Conservation (phyloP, 441 rosid species). For the Gossypium schwendimanii region DNA sequence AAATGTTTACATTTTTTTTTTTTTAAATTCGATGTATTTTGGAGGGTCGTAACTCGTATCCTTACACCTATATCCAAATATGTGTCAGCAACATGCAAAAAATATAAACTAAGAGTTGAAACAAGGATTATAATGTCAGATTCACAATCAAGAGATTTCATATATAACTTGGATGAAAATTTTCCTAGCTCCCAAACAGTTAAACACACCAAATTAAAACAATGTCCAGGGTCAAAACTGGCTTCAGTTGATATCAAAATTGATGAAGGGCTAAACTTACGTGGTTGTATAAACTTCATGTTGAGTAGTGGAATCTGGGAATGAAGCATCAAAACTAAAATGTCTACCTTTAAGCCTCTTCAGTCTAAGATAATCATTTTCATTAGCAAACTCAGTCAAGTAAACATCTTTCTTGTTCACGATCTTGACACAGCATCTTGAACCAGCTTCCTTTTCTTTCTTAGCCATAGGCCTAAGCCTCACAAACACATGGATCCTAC, state of each 20-base stretch:
- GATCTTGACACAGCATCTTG: slow-evolving; percentile 70
- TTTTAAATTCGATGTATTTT: too few relatives aligned
- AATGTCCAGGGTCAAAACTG: neutral
- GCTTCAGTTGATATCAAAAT: slow-evolving; percentile 1
- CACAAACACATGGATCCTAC: slow-evolving; percentile 72
- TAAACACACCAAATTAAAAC: neutral
- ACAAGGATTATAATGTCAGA: neutral
- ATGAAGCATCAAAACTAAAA: slow-evolving; percentile 79
- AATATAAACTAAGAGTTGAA: neutral
- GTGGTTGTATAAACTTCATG: slow-evolving; percentile 76
- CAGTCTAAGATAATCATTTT: slow-evolving; percentile 76
- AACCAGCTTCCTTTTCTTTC: slow-evolving; percentile 82
- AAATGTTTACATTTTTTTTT: too few relatives aligned
- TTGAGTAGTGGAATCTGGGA: slow-evolving; percentile 70
- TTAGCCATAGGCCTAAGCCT: slow-evolving; percentile 90
- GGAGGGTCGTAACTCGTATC: too few relatives aligned
- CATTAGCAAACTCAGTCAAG: slow-evolving; percentile 70
- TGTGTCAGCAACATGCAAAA: neutral
- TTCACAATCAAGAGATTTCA: neutral
- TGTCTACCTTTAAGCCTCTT: slow-evolving; percentile 85
- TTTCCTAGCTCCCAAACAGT: neutral
- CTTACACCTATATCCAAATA: neutral
- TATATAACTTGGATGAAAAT: neutral
- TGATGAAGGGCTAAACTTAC: slow-evolving; percentile 35
- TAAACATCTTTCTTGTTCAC: slow-evolving; percentile 78